These are phyloP conservation scores for Hypoxylon sp. DNA, from an alignment of 2,329 filamentous ascomycete species.

Conservation along the genomic window DNA sequence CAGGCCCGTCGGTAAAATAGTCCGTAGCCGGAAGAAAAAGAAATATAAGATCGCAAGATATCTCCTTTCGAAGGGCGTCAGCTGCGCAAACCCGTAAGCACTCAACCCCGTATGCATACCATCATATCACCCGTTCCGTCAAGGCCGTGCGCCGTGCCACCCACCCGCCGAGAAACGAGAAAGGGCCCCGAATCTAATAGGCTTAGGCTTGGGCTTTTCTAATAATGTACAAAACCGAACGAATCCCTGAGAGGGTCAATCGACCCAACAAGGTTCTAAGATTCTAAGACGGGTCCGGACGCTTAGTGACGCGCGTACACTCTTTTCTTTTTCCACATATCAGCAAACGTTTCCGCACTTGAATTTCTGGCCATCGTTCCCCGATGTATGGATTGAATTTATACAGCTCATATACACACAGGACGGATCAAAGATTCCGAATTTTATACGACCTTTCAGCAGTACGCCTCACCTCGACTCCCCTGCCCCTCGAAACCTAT, in stretches of 20 bases:
- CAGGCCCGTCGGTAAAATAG: neutral
- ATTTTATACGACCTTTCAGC: neutral
- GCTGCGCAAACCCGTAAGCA: neutral
- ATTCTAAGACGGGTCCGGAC: neutral
- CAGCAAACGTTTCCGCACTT: neutral
- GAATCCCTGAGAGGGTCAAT: slow-evolving; percentile 1
- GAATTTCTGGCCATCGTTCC: neutral
- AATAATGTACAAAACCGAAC: neutral
- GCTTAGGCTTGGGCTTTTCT: no score
- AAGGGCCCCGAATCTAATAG: neutral
- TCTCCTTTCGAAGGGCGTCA: neutral
- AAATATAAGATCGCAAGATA: neutral
- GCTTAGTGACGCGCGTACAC: slow-evolving; percentile 8
- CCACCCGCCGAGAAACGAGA: neutral
- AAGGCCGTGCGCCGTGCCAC: neutral
- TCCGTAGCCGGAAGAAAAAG: neutral
- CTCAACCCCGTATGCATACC: neutral
- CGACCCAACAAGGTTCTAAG: neutral
- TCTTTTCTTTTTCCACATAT: neutral
- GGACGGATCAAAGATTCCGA: neutral
- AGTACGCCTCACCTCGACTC: neutral
- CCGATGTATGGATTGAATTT: neutral
- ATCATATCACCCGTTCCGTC: neutral
- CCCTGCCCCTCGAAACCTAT: neutral
- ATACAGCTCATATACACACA: slow-evolving; percentile 1